A percentile compares a stretch with the other conserved stretches of the same genome.
Evolutionary conservation across 192 early-diverging fungal species (phyloP).

Genomic region (Linnemannia elongata): DNA sequence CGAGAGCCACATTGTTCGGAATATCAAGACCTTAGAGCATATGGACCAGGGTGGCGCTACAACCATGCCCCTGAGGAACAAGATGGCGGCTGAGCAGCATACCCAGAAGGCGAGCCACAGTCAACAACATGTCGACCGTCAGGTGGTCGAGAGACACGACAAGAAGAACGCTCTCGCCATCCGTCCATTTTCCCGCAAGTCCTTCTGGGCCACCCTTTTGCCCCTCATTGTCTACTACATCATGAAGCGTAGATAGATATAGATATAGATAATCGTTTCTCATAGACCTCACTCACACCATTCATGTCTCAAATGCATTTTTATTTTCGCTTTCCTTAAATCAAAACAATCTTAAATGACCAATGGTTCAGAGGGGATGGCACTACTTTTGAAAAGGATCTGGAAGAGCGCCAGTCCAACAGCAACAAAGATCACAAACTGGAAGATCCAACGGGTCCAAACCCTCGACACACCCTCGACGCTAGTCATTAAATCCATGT

Average conservation of each 20-base stretch:
- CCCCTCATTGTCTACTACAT: slow-evolving; percentile 19
- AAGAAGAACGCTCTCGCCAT: background rate
- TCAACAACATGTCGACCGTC: background rate
- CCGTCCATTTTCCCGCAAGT: background rate
- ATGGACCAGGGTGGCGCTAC: background rate
- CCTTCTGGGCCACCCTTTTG: slow-evolving; percentile 20
- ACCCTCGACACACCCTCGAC: slow-evolving; percentile 26
- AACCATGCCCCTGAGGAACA: background rate
- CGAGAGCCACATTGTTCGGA: background rate
- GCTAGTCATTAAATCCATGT: slow-evolving; percentile 38
- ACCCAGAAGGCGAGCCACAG: background rate
- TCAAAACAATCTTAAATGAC: background rate
- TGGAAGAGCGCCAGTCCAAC: slow-evolving; percentile 23
- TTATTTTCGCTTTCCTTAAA: background rate
- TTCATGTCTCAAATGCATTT: background rate
- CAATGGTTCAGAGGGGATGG: background rate
- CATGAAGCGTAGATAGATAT: slow-evolving; percentile 18
- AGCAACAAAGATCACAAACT: slow-evolving; percentile 15
- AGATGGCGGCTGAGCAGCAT: background rate
- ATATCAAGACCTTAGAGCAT: background rate
- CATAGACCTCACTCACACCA: background rate
- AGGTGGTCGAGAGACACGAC: background rate
- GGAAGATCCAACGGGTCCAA: slow-evolving; percentile 36
- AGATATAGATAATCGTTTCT: background rate
- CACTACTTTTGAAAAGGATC: slow-evolving; percentile 1